phyloP scores from a whole-genome alignment of 1,284 basidiomycete genomes.

The Cryptococcus depauperatus region DNA sequence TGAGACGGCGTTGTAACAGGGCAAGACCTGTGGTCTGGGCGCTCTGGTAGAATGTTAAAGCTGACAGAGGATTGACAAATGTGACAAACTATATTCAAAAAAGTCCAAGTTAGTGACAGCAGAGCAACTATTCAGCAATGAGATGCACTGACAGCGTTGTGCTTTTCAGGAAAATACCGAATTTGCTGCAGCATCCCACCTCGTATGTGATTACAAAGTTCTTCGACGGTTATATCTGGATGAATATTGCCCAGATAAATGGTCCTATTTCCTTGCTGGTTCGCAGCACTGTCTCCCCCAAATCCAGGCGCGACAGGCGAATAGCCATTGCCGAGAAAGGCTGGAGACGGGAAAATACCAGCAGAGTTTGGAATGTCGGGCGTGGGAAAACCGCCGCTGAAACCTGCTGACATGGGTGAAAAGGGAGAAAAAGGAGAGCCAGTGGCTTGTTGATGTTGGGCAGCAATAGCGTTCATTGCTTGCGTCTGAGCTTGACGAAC shows the following conservation, averaged over 20 bases:
- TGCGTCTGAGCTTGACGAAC: slow-evolving; percentile 50
- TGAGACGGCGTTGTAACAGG: slow-evolving; percentile 80
- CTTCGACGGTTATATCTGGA: slow-evolving; percentile 83
- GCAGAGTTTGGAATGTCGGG: slow-evolving; percentile 6
- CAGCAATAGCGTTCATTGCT: slow-evolving; percentile 50
- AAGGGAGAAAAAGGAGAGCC: slow-evolving; percentile 32
- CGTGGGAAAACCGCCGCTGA: slow-evolving; percentile 22
- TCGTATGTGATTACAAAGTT: slow-evolving; percentile 85
- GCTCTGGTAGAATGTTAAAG: slow-evolving; percentile 83
- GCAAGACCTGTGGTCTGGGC: slow-evolving; percentile 78
- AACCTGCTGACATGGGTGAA: slow-evolving; percentile 26
- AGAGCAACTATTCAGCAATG: neutral
- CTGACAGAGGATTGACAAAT: slow-evolving; percentile 79
- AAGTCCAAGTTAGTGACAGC: slow-evolving; percentile 11
- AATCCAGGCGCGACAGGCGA: slow-evolving; percentile 18
- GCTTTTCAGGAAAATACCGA: slow-evolving; percentile 86
- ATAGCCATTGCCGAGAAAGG: slow-evolving; percentile 8
- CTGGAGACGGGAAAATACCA: slow-evolving; percentile 14
- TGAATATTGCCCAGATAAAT: slow-evolving; percentile 91
- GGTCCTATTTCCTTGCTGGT: slow-evolving; percentile 57
- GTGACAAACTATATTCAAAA: slow-evolving; percentile 70
- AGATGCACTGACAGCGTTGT: slow-evolving; percentile 63
- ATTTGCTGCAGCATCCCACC: slow-evolving; percentile 80
- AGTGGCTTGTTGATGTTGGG: slow-evolving; percentile 35
- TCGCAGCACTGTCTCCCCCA: slow-evolving; percentile 10